phyloP scores from a whole-genome alignment of 305 asterid genomes.

The Salvia sclarea region DNA sequence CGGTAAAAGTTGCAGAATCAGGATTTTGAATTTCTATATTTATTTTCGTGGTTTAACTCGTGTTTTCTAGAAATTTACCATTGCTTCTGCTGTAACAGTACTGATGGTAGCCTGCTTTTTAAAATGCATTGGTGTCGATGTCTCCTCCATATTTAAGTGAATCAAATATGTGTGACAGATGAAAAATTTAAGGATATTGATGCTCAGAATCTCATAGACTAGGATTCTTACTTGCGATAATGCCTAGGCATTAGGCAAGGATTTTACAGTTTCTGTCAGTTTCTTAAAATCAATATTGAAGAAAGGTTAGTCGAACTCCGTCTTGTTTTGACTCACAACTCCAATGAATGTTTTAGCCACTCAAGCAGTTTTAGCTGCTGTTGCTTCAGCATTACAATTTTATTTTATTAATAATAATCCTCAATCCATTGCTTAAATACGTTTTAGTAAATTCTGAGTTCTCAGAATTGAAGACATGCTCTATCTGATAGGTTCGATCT shows the following conservation, averaged over 20 bases:
- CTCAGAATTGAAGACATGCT: neutral
- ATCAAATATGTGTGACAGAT: neutral
- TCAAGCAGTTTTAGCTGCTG: neutral
- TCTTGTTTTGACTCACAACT: neutral
- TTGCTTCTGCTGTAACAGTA: neutral
- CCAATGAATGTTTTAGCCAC: neutral
- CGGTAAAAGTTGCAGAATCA: neutral
- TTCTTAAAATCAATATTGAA: neutral
- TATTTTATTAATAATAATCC: neutral
- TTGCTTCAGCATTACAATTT: neutral
- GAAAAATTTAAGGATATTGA: neutral
- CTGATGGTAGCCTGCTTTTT: neutral
- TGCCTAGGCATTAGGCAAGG: too few species aligned
- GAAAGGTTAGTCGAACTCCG: neutral
- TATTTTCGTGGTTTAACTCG: neutral
- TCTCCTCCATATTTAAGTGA: neutral
- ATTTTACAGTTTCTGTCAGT: neutral
- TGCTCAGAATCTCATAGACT: neutral
- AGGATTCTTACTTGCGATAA: too few species aligned
- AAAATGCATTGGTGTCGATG: neutral
- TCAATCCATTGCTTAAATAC: neutral
- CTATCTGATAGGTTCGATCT: neutral
- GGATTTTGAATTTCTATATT: neutral
- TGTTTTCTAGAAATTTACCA: neutral
- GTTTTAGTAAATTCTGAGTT: neutral